Conservation (phyloP, 2,329 filamentous ascomycete species). For the Nothophaeocryptopus gaeumannii region DNA sequence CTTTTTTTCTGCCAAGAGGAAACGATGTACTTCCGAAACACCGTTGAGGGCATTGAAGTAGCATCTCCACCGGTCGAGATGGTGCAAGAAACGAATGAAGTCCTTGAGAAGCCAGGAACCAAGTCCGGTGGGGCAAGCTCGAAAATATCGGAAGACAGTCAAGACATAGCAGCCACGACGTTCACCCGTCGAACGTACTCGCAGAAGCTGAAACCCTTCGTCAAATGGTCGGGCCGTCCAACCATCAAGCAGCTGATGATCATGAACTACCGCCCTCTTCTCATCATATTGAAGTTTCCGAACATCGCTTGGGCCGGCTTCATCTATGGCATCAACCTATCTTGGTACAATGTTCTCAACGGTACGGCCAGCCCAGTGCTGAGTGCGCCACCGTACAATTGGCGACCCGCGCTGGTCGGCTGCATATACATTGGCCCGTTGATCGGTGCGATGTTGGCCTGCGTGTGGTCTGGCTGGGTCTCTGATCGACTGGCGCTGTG, state of each 20-base stretch:
- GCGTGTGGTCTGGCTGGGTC: conserved; percentile 36
- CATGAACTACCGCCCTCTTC: conserved; percentile 24
- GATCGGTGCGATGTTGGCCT: conserved; percentile 38
- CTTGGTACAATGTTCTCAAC: conserved; percentile 35
- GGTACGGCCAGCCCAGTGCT: conserved; percentile 40
- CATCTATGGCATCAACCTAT: conserved; percentile 39
- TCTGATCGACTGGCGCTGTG: conserved; percentile 35
- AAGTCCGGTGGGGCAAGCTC: neutral
- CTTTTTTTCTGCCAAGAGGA: conserved; percentile 61
- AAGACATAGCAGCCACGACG: neutral
- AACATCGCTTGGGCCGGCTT: conserved; percentile 41
- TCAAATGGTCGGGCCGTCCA: conserved; percentile 18
- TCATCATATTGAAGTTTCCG: conserved; percentile 36
- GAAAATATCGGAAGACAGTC: neutral
- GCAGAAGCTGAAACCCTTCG: conserved; percentile 15
- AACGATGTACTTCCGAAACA: conserved; percentile 48
- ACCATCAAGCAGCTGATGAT: conserved; percentile 23
- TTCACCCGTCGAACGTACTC: neutral
- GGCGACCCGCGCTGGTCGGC: conserved; percentile 37
- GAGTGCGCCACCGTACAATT: conserved; percentile 35
- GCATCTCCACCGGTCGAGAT: neutral
- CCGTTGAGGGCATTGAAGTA: conserved; percentile 11
- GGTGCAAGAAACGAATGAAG: neutral
- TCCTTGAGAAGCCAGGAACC: neutral
- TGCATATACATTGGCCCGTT: conserved; percentile 35